These are phyloP conservation scores for Clausena lansium DNA, from an alignment of 345 rosid genomes.

Conservation along the genomic window DNA sequence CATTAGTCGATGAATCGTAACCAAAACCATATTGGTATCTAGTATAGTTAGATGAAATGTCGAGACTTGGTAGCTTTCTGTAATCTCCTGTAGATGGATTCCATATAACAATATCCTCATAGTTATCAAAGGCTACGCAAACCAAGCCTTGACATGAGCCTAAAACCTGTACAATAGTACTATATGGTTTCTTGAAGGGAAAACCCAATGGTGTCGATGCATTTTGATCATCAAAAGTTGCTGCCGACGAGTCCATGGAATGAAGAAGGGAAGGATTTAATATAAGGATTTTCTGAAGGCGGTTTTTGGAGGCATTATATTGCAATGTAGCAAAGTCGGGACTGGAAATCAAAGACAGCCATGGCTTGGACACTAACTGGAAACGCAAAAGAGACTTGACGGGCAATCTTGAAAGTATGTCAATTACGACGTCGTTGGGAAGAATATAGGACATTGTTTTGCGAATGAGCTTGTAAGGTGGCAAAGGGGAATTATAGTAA, in stretches of 20 bases:
- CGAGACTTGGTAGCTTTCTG: neutral
- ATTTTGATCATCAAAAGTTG: neutral
- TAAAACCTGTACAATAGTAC: neutral
- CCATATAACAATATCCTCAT: neutral
- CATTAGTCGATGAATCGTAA: no score
- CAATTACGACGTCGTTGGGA: neutral
- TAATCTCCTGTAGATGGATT: neutral
- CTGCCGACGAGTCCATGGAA: neutral
- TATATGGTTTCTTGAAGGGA: neutral
- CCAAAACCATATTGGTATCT: no score
- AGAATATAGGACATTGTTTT: neutral
- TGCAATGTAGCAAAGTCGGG: neutral
- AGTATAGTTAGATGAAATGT: neutral
- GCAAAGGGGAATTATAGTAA: no score
- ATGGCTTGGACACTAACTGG: neutral
- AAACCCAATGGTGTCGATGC: neutral
- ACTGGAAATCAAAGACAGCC: neutral
- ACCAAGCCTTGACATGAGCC: neutral
- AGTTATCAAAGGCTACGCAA: neutral
- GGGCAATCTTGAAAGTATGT: neutral
- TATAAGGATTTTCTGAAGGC: neutral
- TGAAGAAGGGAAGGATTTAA: neutral
- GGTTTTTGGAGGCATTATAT: neutral
- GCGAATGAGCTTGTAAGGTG: no score
- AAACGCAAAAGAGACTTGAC: neutral